Base-by-base conservation (phyloP, 768 basidiomycete genomes). In the Tubosaeta brunneosetosa region DNA sequence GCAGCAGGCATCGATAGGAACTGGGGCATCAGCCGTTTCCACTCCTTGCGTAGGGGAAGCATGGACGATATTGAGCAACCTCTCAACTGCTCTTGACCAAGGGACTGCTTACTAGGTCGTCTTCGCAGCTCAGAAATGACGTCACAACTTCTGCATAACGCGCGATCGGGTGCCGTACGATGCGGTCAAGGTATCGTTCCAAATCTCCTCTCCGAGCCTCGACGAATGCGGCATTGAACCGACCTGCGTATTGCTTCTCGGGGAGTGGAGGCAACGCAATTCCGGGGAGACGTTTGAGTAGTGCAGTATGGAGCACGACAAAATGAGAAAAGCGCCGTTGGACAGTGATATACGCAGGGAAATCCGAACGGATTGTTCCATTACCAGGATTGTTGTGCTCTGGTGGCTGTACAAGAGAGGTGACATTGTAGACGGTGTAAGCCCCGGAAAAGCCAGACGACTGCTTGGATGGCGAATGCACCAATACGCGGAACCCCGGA, bases 241-340 rank as follows among this genome's bases (percentile, higher is more conserved):
- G 75, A 2, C 88, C 88, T 1, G 88, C 76, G 56, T 93, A 91
- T 58, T 88, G 86, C 62, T 92, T 92, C 65, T 91, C 89, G 0
- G 91, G 91, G 8, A 94, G 75, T 0, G 88, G 86, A 0, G 91
- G 90, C 2, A 94, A 74, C 4, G 83, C 83, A 27, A 93, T 81
- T 0, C 87, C 87, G 6, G 88, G 88, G 4, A 91, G 78, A 8
- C 84, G 76, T 22, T 82, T 74, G 17, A 77, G 74, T 44, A 94
- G 71, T 9, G 85, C 82, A 2, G 85, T 83, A 57, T 91, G 86
- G 29, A 94, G 75, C 46, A 84, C 76, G 26, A 85, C 82, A 60
- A 94, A 94, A 53, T 93, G 87, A 4, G 90, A 91, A 71, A 88
- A 94, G 7, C 91, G 84, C 11, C 91, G 78, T 34, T 86, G 76